Evolutionary conservation across 192 early-diverging fungal species (phyloP).

Genomic region (Coemansia sp.): DNA sequence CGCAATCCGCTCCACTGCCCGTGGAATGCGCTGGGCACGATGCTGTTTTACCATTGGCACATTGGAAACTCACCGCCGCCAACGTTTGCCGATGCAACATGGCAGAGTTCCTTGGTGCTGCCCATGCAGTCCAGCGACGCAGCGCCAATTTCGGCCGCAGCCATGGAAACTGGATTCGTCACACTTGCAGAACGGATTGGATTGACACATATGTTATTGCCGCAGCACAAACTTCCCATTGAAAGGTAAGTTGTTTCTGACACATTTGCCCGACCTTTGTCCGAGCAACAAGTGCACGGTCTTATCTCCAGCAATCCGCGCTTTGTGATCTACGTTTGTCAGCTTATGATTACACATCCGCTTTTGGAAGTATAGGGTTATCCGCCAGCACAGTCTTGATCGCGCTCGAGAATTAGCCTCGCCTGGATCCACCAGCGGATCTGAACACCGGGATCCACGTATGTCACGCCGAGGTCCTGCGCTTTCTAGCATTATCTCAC

Average conservation of each 20-base stretch:
- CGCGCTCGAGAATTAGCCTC: slow-evolving; percentile 19
- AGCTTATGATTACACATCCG: neutral
- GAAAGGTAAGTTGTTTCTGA: slow-evolving; percentile 28
- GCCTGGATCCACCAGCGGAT: slow-evolving; percentile 9
- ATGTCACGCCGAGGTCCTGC: neutral
- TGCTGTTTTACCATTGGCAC: slow-evolving; percentile 54
- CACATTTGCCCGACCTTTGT: neutral
- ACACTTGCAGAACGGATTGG: slow-evolving; percentile 23
- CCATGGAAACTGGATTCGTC: slow-evolving; percentile 16
- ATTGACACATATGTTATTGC: slow-evolving; percentile 38
- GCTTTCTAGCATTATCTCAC: slow-evolving; percentile 9
- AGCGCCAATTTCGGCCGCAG: neutral
- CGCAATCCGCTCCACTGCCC: slow-evolving; percentile 47
- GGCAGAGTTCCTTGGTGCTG: slow-evolving; percentile 39
- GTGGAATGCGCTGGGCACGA: slow-evolving; percentile 45
- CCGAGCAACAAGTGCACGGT: neutral
- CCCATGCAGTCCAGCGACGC: slow-evolving; percentile 15
- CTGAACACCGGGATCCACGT: slow-evolving; percentile 9
- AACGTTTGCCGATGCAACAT: slow-evolving; percentile 34
- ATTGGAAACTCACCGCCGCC: slow-evolving; percentile 27
- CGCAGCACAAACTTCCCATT: slow-evolving; percentile 30
- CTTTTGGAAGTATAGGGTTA: slow-evolving; percentile 23
- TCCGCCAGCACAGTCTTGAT: slow-evolving; percentile 36
- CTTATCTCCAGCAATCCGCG: neutral
- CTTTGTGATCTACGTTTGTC: too few relatives aligned